Percentiles rank a stretch among this genome's conserved stretches.
These are phyloP conservation scores for Ophiostoma ulmi DNA, from an alignment of 2,329 filamentous ascomycete genomes.

Conservation along the genomic window DNA sequence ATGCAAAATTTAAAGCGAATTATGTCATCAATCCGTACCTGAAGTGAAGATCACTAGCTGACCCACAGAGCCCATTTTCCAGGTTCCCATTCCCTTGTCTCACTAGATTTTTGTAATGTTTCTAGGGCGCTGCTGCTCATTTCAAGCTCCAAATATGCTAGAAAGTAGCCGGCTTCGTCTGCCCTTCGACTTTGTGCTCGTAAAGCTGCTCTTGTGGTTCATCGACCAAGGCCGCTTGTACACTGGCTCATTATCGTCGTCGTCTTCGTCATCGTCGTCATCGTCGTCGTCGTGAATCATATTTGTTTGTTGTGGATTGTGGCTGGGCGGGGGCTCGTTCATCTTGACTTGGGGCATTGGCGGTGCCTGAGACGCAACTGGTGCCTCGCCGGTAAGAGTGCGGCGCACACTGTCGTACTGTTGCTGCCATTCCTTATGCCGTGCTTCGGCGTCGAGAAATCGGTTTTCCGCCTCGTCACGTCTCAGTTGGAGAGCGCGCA, in stretches of 20 bases:
- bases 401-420: conserved; percentile 5
- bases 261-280: conserved; percentile 14
- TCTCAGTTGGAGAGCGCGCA: background rate
- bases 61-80: background rate
- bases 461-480: conserved; percentile 12
- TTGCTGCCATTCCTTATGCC: conserved; percentile 14
- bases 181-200: conserved; percentile 13
- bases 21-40: background rate
- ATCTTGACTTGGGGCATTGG: conserved; percentile 4
- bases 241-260: conserved; percentile 10
- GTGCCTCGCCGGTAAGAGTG: background rate
- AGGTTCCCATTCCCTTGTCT: background rate
- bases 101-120: background rate
- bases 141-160: conserved; percentile 5
- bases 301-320: background rate
- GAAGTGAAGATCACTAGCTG: background rate
- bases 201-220: conserved; percentile 12
- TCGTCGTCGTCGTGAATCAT: background rate
- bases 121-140: background rate
- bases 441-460: conserved; percentile 11
- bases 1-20: background rate
- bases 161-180: conserved; percentile 9
- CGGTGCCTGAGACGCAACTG: background rate
- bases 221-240: conserved; percentile 15
- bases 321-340: background rate